These are phyloP conservation scores for Tricholoma terreum DNA, from an alignment of 768 basidiomycete species.

Conservation along the genomic window DNA sequence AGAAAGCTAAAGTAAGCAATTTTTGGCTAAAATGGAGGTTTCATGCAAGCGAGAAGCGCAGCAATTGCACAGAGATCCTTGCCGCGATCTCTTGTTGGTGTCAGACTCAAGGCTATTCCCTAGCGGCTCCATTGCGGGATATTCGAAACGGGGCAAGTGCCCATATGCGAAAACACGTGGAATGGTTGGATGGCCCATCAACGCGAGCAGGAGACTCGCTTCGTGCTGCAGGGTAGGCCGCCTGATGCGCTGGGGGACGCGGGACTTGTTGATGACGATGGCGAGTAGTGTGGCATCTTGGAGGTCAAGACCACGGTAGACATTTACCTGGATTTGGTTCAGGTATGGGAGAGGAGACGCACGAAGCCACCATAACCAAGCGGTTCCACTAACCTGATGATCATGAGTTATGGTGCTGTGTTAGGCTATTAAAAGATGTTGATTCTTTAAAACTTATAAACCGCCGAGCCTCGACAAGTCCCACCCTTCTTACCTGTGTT, in stretches of 20 bases:
- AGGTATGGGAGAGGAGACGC: too few relatives aligned
- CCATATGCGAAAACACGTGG: slow-evolving; percentile 6
- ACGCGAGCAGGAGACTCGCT: not conserved
- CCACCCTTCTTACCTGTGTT: too few relatives aligned
- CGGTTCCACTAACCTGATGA: not conserved
- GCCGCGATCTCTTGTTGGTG: not conserved
- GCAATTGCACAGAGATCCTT: not conserved
- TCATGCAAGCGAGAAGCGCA: not conserved
- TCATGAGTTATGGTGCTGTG: too few relatives aligned
- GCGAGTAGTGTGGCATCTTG: not conserved
- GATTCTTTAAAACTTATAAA: too few relatives aligned
- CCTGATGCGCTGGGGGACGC: not conserved
- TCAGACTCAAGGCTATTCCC: not conserved
- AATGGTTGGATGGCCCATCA: slow-evolving; percentile 2
- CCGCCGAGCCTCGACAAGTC: too few relatives aligned
- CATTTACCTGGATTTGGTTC: not conserved
- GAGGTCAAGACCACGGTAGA: not conserved
- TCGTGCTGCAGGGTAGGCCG: not conserved
- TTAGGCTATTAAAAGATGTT: too few relatives aligned
- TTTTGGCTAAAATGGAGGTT: too few relatives aligned
- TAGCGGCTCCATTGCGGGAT: slow-evolving; percentile 6
- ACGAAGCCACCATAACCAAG: not conserved
- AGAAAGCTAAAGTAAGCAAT: not conserved
- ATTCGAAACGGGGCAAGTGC: slow-evolving; percentile 7
- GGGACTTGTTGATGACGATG: slow-evolving; percentile 3